Conservation (phyloP, 768 basidiomycete species). For the Suillus fuscotomentosus region DNA sequence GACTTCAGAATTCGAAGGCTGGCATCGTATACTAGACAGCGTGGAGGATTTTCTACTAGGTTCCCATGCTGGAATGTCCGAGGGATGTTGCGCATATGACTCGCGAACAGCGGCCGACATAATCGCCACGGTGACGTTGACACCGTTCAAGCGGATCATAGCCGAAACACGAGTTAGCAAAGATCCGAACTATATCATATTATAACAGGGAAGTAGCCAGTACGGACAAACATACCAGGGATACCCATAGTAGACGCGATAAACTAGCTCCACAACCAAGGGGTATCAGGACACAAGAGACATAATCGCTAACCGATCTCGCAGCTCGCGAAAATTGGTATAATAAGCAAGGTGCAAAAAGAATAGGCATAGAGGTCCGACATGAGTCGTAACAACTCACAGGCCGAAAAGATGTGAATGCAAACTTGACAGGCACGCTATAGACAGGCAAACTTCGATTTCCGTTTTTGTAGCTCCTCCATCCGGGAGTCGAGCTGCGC, state of each 20-base stretch:
- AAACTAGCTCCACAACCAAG: slow-evolving; percentile 25
- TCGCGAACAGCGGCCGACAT: slow-evolving; percentile 7
- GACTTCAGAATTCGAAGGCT: neutral
- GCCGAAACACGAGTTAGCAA: slow-evolving; percentile 5
- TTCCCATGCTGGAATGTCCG: neutral
- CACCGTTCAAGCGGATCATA: neutral
- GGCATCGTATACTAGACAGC: neutral
- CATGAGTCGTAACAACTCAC: slow-evolving; percentile 11
- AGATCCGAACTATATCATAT: slow-evolving; percentile 20
- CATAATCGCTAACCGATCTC: slow-evolving; percentile 4
- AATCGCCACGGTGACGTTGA: slow-evolving; percentile 1
- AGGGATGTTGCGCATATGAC: neutral
- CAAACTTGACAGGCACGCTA: slow-evolving; percentile 34
- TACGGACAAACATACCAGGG: slow-evolving; percentile 20
- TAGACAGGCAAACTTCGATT: slow-evolving; percentile 91
- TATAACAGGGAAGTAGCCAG: slow-evolving; percentile 22
- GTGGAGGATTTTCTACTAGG: neutral
- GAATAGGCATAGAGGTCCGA: neutral
- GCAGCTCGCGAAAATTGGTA: slow-evolving; percentile 28
- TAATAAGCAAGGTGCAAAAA: slow-evolving; percentile 24
- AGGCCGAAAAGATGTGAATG: slow-evolving; percentile 6
- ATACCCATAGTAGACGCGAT: slow-evolving; percentile 34
- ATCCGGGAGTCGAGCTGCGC: slow-evolving; percentile 85
- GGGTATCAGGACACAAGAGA: slow-evolving; percentile 27
- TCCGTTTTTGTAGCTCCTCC: slow-evolving; percentile 81